These are phyloP conservation scores for Purpureocillium takamizusanense DNA, from an alignment of 2,329 filamentous ascomycete species.

Conservation along the genomic window DNA sequence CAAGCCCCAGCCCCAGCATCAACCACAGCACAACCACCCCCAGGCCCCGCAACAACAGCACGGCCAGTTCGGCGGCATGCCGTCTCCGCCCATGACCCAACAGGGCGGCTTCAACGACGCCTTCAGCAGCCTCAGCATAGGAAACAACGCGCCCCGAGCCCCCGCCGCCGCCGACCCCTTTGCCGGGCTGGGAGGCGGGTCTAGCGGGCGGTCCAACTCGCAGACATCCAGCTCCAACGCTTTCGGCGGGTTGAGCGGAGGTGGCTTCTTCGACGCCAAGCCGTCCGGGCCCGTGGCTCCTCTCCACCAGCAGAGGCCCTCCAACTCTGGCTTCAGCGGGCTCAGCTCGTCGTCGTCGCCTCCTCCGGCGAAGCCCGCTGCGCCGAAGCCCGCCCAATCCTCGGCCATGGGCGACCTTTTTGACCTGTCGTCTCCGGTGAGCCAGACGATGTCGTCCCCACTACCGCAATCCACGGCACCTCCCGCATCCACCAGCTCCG, in stretches of 20 bases:
- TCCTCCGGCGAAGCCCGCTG: conserved; percentile 18
- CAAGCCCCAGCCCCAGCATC: conserved; percentile 57
- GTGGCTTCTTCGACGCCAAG: conserved; percentile 74
- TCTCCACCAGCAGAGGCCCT: conserved; percentile 40
- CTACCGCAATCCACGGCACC: conserved; percentile 25
- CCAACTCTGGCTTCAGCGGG: conserved; percentile 54
- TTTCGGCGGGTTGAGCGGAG: conserved; percentile 54
- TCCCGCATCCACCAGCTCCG: conserved; percentile 44
- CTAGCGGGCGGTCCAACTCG: conserved; percentile 22
- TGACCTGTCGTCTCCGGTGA: conserved; percentile 54
- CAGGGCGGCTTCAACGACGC: conserved; percentile 69
- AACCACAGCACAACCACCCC: conserved; percentile 26
- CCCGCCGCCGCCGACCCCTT: conserved; percentile 43
- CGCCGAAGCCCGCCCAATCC: conserved; percentile 32
- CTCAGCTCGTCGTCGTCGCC: conserved; percentile 53
- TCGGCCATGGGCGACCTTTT: conserved; percentile 71
- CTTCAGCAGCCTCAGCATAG: conserved; percentile 43
- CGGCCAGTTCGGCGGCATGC: conserved; percentile 59
- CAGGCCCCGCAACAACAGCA: conserved; percentile 48
- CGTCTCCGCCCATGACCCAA: conserved; percentile 44
- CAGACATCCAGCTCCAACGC: conserved; percentile 27
- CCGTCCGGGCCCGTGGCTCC: conserved; percentile 48
- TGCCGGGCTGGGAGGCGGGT: conserved; percentile 42
- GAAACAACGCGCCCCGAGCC: conserved; percentile 31
- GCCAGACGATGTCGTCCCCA: conserved; percentile 35